These are phyloP conservation scores for Lentinula edodes DNA, from an alignment of 768 basidiomycete species.

Conservation along the genomic window DNA sequence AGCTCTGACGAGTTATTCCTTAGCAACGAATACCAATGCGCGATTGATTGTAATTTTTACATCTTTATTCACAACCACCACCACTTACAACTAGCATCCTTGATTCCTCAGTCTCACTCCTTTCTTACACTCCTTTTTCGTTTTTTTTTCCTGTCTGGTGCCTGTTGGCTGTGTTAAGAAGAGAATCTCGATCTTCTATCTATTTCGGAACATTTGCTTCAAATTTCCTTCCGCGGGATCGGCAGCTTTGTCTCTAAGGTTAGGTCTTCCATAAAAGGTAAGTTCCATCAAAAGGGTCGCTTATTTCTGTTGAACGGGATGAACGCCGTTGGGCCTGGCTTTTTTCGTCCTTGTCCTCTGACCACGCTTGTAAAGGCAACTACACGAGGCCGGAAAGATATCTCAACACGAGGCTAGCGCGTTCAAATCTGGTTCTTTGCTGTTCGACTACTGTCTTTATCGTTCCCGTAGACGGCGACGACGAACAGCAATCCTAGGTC, in stretches of 20 bases:
- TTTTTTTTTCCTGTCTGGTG: not conserved
- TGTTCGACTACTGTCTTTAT: slow-evolving; percentile 13
- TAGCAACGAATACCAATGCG: no score
- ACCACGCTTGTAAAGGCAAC: slow-evolving; percentile 33
- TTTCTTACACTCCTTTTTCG: not conserved
- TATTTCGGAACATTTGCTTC: not conserved
- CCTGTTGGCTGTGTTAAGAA: not conserved
- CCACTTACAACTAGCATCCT: not conserved
- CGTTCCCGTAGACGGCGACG: slow-evolving; percentile 14
- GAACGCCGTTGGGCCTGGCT: slow-evolving; percentile 5
- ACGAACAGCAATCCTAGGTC: slow-evolving; percentile 14
- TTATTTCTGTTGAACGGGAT: slow-evolving; percentile 1
- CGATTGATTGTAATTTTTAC: not conserved
- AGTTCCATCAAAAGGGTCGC: not conserved
- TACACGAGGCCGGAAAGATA: slow-evolving; percentile 41
- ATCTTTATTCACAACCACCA: not conserved
- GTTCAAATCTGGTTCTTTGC: slow-evolving; percentile 19
- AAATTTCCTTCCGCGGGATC: not conserved
- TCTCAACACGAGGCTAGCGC: slow-evolving; percentile 41
- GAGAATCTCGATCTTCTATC: not conserved
- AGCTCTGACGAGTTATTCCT: no score
- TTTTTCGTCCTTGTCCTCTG: slow-evolving; percentile 15
- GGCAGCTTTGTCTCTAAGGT: not conserved
- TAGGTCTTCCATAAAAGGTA: slow-evolving; percentile 3
- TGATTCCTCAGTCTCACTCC: not conserved